Base-by-base conservation (phyloP, 192 early-diverging fungal species). In the Mortierella alpina region DNA sequence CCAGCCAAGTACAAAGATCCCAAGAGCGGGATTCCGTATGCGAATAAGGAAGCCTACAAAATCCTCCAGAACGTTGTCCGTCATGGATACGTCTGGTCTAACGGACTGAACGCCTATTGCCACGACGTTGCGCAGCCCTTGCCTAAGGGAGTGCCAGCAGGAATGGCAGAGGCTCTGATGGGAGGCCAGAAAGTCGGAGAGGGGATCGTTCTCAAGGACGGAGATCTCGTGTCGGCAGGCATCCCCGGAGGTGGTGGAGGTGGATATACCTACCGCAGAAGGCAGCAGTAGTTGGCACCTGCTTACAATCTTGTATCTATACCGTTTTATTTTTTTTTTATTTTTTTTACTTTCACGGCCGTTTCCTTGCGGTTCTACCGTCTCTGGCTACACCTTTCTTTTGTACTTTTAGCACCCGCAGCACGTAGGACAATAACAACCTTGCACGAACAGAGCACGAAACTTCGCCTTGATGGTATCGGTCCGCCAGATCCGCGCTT, bases 1-100 rank as follows among this genome's bases (percentile, higher is more conserved):
- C 71, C 73, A 9, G 92, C 91, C 13, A 84, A 80, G 31, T 93
- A 91, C 72, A 75, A 82, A 44, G 90, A 92, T 62, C 91, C 92
- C 1, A 63, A 40, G 10, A 90, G 87, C 15, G 70, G 72, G 2
- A 77, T 91, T 14, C 92, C 92, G 0, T 93, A 90, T 59, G 87
- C 89, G 10, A 90, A 87, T 56, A 80, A 83, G 48, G 84, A 89
- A 4, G 89, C 92, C 8, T 92, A 89, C 80, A 68, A 56, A 9
- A 84, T 79, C 15, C 59, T 93, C 2, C 67, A 86, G 57, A 72
- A 78, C 15, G 73, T 90, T 20, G 46, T 84, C n/a, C 42, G 70
- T 14, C 82, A 88, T 65, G 72, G 85, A 42, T 89, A 84, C 56
- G 82, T 84, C 0, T 93, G 92, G 92, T 90, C 85, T 14, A 62